phyloP scores from a whole-genome alignment of 805 yeast species.

The Teunomyces pallodes region DNA sequence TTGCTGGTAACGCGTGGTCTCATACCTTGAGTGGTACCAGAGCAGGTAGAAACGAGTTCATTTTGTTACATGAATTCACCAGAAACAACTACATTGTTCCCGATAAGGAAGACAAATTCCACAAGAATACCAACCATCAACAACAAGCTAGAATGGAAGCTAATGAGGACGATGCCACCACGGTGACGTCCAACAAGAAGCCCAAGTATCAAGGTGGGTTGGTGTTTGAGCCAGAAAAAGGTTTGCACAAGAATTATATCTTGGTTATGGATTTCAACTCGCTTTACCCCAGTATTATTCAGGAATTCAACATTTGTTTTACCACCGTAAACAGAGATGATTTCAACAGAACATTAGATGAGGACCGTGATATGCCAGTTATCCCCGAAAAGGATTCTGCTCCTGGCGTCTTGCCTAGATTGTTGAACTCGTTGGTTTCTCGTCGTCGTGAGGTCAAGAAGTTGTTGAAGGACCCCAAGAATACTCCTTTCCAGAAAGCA shows the following conservation, averaged over 20 bases:
- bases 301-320: constrained; percentile 95
- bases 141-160: constrained; percentile 33
- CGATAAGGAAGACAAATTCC: constrained; percentile 60
- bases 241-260: constrained; percentile 82
- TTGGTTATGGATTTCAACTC: constrained; percentile 98
- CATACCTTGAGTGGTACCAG: constrained; percentile 92
- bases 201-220: constrained; percentile 88
- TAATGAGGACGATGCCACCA: constrained; percentile 41
- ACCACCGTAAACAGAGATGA: constrained; percentile 80
- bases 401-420: constrained; percentile 83
- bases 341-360: constrained; percentile 39
- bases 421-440: constrained; percentile 78
- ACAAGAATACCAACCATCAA: constrained; percentile 34
- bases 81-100: constrained; percentile 82
- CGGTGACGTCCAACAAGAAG: constrained; percentile 55
- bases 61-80: constrained; percentile 87
- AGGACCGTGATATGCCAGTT: constrained; percentile 63
- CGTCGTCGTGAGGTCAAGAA: constrained; percentile 93
- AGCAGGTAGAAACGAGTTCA: constrained; percentile 92
- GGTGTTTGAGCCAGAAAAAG: constrained; percentile 95
- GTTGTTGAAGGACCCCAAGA: constrained; percentile 70
- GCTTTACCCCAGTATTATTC: constrained; percentile 93
- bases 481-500: constrained; percentile 60
- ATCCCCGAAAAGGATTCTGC: constrained; percentile 57
- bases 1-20: constrained; percentile 98